Evolutionary conservation across 2,329 filamentous ascomycete genomes (phyloP), one percentile per base, ranked within the genome.

Genomic region (Aspergillus novofumigatus): DNA sequence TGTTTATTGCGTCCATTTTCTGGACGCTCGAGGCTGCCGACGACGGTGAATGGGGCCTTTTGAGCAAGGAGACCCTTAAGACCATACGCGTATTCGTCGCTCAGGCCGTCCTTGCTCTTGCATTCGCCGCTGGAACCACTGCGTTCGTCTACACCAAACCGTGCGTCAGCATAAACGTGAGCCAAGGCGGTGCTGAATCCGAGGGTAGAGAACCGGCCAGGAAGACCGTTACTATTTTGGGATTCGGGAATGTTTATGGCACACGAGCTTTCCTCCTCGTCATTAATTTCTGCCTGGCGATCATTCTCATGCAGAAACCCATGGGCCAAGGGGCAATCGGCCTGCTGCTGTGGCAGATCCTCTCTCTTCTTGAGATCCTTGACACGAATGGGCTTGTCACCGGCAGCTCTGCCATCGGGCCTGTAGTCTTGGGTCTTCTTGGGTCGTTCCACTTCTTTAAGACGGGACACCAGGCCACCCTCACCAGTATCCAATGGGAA

Each of bases 371-470:
- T 51, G 85, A 87, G 64, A 83, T 87, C 53, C 75, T 87, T 54
- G 83, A 86, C 69, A 84, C 83, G 2, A 86, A 86, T 65, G 77
- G 77, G 35, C 74, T 86, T 0, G 85, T 87, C 17, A 79, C 83
- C 51, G 86, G 86, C 48, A 77, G 76, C 60, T 76, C 74, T 0
- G 81, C 91, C 6, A 89, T 97, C 65, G 93, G 92, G 0, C 92
- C 94, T 21, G 79, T 94, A 42, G 82, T 95, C 61, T 83, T 97
- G 26, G 93, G 87, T 10, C 77, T 97, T n/a, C 84, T 99, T 0
- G 94, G 92, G 58, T 91, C 89, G 67, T 96, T 93, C 75, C 88
- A 97, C 78, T 99, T 87, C 80, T 99, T 99, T 85, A 97, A 96
- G 71, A 99, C 94, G 0, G 94, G 94, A 59, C 94, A 99, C 74